Percentiles rank a stretch among this genome's conserved stretches.
Evolutionary conservation across 352 stramenopile genomes (phyloP).

Genomic region (Halophytophthora polymorphica): DNA sequence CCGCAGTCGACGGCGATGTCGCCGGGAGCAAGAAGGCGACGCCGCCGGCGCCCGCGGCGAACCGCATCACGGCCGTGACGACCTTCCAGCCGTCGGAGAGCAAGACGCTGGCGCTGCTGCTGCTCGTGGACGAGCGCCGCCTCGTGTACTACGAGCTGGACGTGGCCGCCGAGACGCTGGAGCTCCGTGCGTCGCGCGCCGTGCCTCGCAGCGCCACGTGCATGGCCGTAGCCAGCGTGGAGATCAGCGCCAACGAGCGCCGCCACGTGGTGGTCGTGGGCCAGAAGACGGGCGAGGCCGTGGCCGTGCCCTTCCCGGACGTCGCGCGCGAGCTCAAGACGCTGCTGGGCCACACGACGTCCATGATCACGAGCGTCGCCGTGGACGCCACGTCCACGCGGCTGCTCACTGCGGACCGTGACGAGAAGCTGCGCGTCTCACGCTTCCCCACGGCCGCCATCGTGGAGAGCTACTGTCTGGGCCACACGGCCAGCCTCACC

Average conservation of each 20-base stretch:
- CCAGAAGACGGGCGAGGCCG: conserved; percentile 81
- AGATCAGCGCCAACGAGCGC: conserved; percentile 23
- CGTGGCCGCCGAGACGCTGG: conserved; percentile 30
- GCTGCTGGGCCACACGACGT: conserved; percentile 81
- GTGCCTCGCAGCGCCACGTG: conserved; percentile 72
- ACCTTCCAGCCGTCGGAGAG: conserved; percentile 30
- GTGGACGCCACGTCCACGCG: conserved; percentile 49
- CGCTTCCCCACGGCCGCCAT: conserved; percentile 69
- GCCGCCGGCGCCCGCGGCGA: conserved; percentile 18
- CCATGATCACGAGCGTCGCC: conserved; percentile 79
- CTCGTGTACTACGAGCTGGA: conserved; percentile 76
- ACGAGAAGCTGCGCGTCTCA: conserved; percentile 86
- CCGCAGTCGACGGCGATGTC: conserved; percentile 9
- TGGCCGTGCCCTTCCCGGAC: conserved; percentile 75
- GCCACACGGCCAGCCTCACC: conserved; percentile 67
- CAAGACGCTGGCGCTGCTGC: conserved; percentile 33
- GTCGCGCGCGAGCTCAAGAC: conserved; percentile 64
- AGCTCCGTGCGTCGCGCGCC: conserved; percentile 34
- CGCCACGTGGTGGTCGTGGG: conserved; percentile 69
- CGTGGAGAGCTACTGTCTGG: conserved; percentile 83
- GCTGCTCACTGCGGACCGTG: conserved; percentile 74
- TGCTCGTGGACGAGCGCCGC: conserved; percentile 69
- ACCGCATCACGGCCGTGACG: conserved; percentile 42
- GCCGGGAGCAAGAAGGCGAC: conserved; percentile 27
- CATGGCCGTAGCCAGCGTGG: conserved; percentile 38